Base-by-base conservation (phyloP, 2,329 filamentous ascomycete species). In the Pyrenochaeta sp. region DNA sequence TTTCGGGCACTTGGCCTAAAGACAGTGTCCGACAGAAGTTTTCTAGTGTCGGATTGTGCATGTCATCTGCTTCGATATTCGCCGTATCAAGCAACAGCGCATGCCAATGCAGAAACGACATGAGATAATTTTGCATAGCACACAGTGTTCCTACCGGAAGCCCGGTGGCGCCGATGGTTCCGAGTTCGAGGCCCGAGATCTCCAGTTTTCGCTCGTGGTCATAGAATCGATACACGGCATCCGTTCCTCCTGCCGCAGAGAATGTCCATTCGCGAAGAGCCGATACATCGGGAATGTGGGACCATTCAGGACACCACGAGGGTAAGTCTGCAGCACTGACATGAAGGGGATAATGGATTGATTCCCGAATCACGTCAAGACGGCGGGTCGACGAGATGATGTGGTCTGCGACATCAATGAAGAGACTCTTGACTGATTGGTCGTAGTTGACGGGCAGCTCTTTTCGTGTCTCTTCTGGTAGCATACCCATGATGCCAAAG, bases 231-330 rank as follows among this genome's bases (percentile, higher is more conserved):
- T 51, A 68, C 9, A 45, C 21, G 2, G 57, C 58, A 15, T 55
- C 42, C 0, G 39, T 43, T 2, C 15, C 28, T 8, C 48, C 45
- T 6, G 55, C 40, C 19, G 58, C 58, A 3, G 47, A 55, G 41
- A 70, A 72, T 6, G 11, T 27, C 4, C 42, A 35, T 3, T 45
- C 43, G 4, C 15, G 29, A 31, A 69, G 38, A 6, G 59, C 41
- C 6, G 46, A 48, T 0, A 48, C 41, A 6, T 55, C 42, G 2
- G 61, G 50, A 2, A 52, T 52, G 27, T 69, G 57, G 0, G 68
- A 72, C 69, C 70, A 74, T 45, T 73, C 71, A 0, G 71, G 71
- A 3, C 65, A 62, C 63, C 67, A 74, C 0, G 55, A 63, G 2
- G 70, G 72, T 3, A 74, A 42, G 9, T 51, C 60, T 2, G 42